Conservation (phyloP, 192 early-diverging fungal genomes). For the Podila verticillata region DNA sequence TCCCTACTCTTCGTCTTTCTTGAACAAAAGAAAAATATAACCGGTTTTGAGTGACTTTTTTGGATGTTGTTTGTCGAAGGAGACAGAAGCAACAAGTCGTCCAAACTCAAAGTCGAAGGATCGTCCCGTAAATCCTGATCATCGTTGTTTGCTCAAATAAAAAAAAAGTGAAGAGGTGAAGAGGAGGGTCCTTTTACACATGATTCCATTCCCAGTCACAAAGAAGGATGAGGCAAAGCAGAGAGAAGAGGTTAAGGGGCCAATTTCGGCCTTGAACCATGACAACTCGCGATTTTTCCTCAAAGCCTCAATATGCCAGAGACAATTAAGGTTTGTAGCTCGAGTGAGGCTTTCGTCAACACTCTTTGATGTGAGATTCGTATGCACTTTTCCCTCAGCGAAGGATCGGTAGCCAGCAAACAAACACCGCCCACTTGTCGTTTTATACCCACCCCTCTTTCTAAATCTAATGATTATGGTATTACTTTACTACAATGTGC, state of each 20-base stretch:
- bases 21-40: too few relatives aligned
- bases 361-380: conserved; percentile 47
- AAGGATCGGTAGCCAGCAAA: conserved; percentile 49
- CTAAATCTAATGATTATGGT: neutral
- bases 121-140: too few relatives aligned
- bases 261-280: too few relatives aligned
- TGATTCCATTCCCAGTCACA: neutral
- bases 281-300: too few relatives aligned
- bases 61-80: too few relatives aligned
- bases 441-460: neutral
- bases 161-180: conserved; percentile 4
- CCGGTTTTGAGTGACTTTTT: too few relatives aligned
- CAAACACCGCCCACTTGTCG: neutral
- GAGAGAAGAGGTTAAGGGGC: neutral
- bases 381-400: conserved; percentile 55
- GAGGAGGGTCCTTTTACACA: conserved; percentile 50
- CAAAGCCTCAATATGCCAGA: conserved; percentile 9
- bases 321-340: too few relatives aligned
- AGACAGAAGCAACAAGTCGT: too few relatives aligned
- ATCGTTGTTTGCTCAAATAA: neutral
- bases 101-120: too few relatives aligned
- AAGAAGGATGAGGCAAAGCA: conserved; percentile 11
- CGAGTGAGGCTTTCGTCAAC: conserved; percentile 29
- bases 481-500: neutral
- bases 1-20: too few relatives aligned